Base-by-base conservation (phyloP, 495 filamentous ascomycete species). In the Penicillium nucicola region DNA sequence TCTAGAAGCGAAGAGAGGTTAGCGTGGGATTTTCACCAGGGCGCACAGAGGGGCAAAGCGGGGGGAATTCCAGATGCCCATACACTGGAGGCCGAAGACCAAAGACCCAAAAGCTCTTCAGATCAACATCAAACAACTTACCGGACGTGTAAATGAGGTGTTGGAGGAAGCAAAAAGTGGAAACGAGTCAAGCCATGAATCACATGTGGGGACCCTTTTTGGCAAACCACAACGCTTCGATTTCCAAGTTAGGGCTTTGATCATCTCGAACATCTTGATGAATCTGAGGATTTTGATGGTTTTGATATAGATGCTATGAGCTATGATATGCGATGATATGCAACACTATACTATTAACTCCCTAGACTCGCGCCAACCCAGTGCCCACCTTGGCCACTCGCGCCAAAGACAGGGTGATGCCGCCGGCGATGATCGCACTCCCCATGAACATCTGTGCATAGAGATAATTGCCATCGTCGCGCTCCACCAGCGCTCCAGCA, bases 401-500 rank as follows among this genome's bases (percentile, higher is more conserved):
- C 7, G 81, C 74, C 7, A 61, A 68, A 17, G 71, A 47, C 42
- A 87, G 56, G 0, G 79, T 64, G 25, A 67, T 58, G 8, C 58
- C 58, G 0, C 77, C 82, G 8, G 80, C 75, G 64, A 83, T 77
- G 3, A 74, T 66, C 2, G 65, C 65, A 55, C 56, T 65, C 10
- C 69, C 71, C 71, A 71, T 71, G 44, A 72, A 75, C 68, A 82
- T 69, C 62, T 87, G 83, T 0, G 84, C 81, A 51, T 77, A 77
- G 34, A 75, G 55, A 70, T 82, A 89, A 9, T 61, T 50, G 0
- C 84, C 81, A 20, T 70, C 65, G 32, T 67, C 69, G 3, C 58
- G 56, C 56, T 78, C 60, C 7, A 87, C 70, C 49, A 86, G 56
- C 3, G 77, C 79, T 0, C 89, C 90, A 0, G 83, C 86, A 50